A percentile compares a stretch with the other conserved stretches of the same genome.
These are phyloP conservation scores for Kodamaea fukazawae DNA, from an alignment of 805 yeast species.

Conservation along the genomic window DNA sequence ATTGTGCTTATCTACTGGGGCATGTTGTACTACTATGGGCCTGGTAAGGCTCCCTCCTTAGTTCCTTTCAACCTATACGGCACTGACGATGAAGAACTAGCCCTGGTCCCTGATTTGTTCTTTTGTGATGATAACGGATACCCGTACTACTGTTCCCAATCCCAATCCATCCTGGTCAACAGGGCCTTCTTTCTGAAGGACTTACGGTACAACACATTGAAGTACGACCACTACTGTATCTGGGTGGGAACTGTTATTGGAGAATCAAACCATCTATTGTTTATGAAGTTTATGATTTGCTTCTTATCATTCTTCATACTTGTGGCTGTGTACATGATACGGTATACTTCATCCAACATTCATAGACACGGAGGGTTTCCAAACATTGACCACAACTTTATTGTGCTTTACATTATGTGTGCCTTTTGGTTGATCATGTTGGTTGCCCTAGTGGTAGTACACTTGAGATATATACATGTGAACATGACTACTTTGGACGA, in stretches of 20 bases:
- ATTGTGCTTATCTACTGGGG: constrained; percentile 43
- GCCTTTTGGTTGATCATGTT: constrained; percentile 48
- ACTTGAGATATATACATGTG: constrained; percentile 40
- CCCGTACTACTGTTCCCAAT: constrained; percentile 71
- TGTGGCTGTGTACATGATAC: constrained; percentile 21
- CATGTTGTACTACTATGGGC: constrained; percentile 48
- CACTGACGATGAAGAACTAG: constrained; percentile 15
- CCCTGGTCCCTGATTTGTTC: constrained; percentile 56
- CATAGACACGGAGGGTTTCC: constrained; percentile 13
- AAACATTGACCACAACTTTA: constrained; percentile 45
- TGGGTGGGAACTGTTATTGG: constrained; percentile 79
- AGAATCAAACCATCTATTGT: constrained; percentile 56
- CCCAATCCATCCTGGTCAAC: constrained; percentile 62
- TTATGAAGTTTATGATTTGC: constrained; percentile 50
- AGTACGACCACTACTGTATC: constrained; percentile 81
- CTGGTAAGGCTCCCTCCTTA: constrained; percentile 47
- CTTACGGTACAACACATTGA: constrained; percentile 56
- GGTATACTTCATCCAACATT: constrained; percentile 23
- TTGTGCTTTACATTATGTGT: constrained; percentile 44
- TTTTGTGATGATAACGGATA: constrained; percentile 69
- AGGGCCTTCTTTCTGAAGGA: constrained; percentile 70
- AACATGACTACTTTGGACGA: constrained; percentile 65
- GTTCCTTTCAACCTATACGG: constrained; percentile 35
- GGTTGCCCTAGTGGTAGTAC: constrained; percentile 40
- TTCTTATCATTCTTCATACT: constrained; percentile 35